These are phyloP conservation scores for Massariosphaeria phaeospora DNA, from an alignment of 495 filamentous ascomycete genomes.

Conservation along the genomic window DNA sequence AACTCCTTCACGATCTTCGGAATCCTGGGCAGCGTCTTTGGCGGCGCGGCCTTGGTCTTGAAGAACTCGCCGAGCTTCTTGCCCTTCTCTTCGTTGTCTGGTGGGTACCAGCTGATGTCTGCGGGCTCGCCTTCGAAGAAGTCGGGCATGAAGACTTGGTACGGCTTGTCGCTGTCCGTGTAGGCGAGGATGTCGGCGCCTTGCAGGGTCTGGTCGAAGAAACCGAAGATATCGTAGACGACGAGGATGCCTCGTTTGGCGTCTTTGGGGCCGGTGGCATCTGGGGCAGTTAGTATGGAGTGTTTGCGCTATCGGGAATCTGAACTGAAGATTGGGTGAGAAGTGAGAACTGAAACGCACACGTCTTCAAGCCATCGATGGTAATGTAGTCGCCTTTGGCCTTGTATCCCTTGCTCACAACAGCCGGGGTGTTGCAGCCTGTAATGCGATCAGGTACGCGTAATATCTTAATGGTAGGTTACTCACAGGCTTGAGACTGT, in stretches of 20 bases:
- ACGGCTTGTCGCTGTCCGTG: constrained; percentile 27
- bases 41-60: constrained; percentile 59
- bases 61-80: constrained; percentile 74
- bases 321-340: background rate
- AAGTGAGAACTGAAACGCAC: constrained; percentile 38
- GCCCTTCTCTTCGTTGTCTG: constrained; percentile 57
- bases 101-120: constrained; percentile 35
- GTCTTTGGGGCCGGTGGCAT: constrained; percentile 43
- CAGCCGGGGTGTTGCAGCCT: constrained; percentile 52
- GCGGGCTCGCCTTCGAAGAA: constrained; percentile 36
- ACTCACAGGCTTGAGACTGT: constrained; percentile 31
- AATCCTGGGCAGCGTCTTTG: constrained; percentile 58
- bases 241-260: constrained; percentile 45
- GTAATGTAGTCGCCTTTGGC: constrained; percentile 58
- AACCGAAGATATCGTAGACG: constrained; percentile 55
- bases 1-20: constrained; percentile 58
- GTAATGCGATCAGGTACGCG: constrained; percentile 15
- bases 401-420: constrained; percentile 53
- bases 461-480: background rate
- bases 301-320: background rate
- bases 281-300: too few relatives aligned
- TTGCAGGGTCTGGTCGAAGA: constrained; percentile 48
- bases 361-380: constrained; percentile 58
- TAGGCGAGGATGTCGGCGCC: constrained; percentile 52
- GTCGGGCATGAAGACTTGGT: constrained; percentile 36